phyloP scores from a whole-genome alignment of 768 basidiomycete species.

The Rhizopogon vinicolor region DNA sequence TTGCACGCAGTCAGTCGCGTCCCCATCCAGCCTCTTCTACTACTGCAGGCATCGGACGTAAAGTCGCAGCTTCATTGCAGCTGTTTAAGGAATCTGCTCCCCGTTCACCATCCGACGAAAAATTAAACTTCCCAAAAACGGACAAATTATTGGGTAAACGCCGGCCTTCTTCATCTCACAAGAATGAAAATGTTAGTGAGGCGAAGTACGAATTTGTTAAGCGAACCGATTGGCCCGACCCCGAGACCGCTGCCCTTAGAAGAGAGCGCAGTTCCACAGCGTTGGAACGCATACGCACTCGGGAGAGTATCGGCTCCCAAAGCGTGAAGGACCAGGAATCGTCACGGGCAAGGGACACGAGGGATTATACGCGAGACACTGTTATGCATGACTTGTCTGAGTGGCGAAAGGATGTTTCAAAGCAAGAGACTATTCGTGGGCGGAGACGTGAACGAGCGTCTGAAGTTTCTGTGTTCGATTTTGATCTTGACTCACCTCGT shows the following conservation, averaged over 20 bases:
- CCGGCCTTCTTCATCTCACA: constrained; percentile 29
- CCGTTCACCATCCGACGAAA: constrained; percentile 28
- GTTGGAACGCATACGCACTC: constrained; percentile 51
- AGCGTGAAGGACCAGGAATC: constrained; percentile 19
- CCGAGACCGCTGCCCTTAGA: constrained; percentile 65
- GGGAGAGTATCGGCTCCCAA: constrained; percentile 35
- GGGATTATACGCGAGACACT: constrained; percentile 38
- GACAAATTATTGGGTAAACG: constrained; percentile 24
- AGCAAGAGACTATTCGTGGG: constrained; percentile 49
- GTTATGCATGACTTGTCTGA: constrained; percentile 44
- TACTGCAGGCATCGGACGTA: constrained; percentile 58
- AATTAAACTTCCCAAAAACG: constrained; percentile 21
- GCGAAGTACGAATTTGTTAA: constrained; percentile 79
- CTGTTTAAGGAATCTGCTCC: constrained; percentile 74
- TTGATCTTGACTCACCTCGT: constrained; percentile 25
- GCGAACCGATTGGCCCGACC: constrained; percentile 81
- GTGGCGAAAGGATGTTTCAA: constrained; percentile 52
- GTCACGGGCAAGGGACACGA: constrained; percentile 27
- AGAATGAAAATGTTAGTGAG: constrained; percentile 53
- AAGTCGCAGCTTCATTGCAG: constrained; percentile 78
- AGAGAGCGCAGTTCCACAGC: constrained; percentile 63
- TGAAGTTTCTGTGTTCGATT: constrained; percentile 34
- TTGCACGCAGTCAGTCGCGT: not conserved
- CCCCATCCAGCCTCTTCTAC: constrained; percentile 11
- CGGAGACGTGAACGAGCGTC: constrained; percentile 53